These are phyloP conservation scores for Aspergillus flavus DNA, from an alignment of 2,329 filamentous ascomycete genomes.

Conservation along the genomic window DNA sequence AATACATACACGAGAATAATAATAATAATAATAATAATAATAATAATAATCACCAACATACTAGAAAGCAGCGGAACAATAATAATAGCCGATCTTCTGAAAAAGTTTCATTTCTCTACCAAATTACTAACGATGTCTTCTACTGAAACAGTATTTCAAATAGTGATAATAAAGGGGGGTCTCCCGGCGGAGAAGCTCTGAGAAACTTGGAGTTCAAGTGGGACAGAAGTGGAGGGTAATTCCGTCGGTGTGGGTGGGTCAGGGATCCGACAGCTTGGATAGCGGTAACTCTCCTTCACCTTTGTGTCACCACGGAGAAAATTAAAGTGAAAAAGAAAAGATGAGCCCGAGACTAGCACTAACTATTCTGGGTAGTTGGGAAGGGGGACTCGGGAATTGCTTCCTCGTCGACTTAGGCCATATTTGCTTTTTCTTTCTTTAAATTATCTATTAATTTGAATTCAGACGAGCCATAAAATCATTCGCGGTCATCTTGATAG, in stretches of 20 bases:
- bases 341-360: background rate
- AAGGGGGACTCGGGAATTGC: background rate
- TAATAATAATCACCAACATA: background rate
- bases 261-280: constrained; percentile 27
- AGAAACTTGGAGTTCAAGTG: constrained; percentile 10
- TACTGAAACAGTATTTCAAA: constrained; percentile 8
- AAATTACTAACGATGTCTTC: background rate
- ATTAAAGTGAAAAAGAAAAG: background rate
- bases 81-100: background rate
- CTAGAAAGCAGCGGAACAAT: background rate
- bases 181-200: background rate
- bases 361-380: background rate
- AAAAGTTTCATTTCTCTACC: background rate
- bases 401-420: background rate
- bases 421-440: background rate
- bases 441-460: background rate
- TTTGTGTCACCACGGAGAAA: constrained; percentile 3
- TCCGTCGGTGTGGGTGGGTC: constrained; percentile 22
- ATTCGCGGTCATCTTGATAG: background rate
- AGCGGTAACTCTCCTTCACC: constrained; percentile 18
- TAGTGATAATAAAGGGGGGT: constrained; percentile 2
- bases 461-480: background rate
- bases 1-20: background rate
- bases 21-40: background rate
- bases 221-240: constrained; percentile 21